Base-by-base conservation (phyloP, 2,329 filamentous ascomycete species). In the Diplodia mutila region DNA sequence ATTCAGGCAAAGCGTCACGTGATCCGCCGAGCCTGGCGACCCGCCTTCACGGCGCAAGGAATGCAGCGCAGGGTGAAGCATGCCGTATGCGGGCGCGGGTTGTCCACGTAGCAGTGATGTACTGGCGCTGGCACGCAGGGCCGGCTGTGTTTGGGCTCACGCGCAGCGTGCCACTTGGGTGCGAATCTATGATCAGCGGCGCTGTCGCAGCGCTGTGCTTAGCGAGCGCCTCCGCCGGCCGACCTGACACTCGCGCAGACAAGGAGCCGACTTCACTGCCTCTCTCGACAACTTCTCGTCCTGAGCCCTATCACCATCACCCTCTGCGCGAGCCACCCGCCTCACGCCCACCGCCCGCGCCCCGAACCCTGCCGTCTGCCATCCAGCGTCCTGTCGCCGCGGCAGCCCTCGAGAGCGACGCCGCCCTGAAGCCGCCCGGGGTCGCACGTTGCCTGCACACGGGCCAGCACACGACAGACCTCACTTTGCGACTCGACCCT, bases 401-500 rank as follows among this genome's bases (percentile, higher is more conserved):
- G 25, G 42, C 59, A 51, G 59, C 46, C 59, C 42, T 51, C 57
- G 37, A 25, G 34, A 37, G 25, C 42, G 21, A 21, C 46, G 37
- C 57, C 16, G 59, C 59, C 59, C 59, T 63, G 59, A 63, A 63
- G 16, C 59, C 42, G 59, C 59, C 59, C 49, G 46, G 59, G 42
- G 59, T 63, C 59, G 59, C 59, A 63, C 59, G 59, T 63, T 57
- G 53, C 59, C 42, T 48, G 59, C 59, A 49, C 64, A 66, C 64
- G 64, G 64, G 64, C 64, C 64, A 66, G 64, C 64, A 57, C 64
- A 66, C 64, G 64, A 66, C 64, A 66, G 63, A 66, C 64, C 39
- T 55, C 52, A 57, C 64, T 53, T 48, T 53, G 52, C 64, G 64
- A 66, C 64, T 66, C 64, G 64, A 66, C 53, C 63, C 49, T 23